Percentiles rank a stretch among this genome's conserved stretches.
Conservation (phyloP, 768 basidiomycete species). For the Russula virescens region DNA sequence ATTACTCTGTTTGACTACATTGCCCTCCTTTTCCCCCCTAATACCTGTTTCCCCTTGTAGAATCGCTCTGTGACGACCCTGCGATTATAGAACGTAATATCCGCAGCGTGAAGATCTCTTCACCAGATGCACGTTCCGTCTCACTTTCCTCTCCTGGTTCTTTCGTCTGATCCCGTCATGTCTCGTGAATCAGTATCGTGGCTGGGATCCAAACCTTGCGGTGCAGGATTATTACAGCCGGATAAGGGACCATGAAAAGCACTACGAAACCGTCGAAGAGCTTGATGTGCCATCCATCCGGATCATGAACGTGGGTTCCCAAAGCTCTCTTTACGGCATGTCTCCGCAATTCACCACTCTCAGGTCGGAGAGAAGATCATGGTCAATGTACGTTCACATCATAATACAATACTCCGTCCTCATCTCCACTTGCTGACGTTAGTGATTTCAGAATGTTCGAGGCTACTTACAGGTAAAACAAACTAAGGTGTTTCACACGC, state of each 20-base stretch:
- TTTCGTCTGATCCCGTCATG: not conserved
- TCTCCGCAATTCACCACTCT: not conserved
- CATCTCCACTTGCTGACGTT: not conserved
- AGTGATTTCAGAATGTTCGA: constrained; percentile 56
- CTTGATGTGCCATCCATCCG: constrained; percentile 37
- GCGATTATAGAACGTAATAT: constrained; percentile 94
- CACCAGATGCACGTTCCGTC: constrained; percentile 74
- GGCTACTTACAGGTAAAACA: constrained; percentile 73
- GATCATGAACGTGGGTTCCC: constrained; percentile 17
- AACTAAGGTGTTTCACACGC: not conserved
- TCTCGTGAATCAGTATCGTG: constrained; percentile 60
- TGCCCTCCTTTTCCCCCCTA: constrained; percentile 10
- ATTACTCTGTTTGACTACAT: not conserved
- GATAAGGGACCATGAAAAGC: constrained; percentile 77
- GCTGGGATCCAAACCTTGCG: constrained; percentile 89
- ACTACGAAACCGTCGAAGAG: constrained; percentile 90
- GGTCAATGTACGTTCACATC: constrained; percentile 64
- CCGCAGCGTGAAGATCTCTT: constrained; percentile 94
- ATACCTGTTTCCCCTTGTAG: constrained; percentile 37
- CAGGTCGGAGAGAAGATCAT: constrained; percentile 95
- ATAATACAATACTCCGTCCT: not conserved
- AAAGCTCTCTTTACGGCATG: not conserved
- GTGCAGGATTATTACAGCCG: constrained; percentile 89
- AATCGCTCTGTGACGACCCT: constrained; percentile 85
- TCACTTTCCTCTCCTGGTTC: not conserved